Evolutionary conservation across 2,329 filamentous ascomycete species (phyloP).

Genomic region (Fusarium camptoceras): DNA sequence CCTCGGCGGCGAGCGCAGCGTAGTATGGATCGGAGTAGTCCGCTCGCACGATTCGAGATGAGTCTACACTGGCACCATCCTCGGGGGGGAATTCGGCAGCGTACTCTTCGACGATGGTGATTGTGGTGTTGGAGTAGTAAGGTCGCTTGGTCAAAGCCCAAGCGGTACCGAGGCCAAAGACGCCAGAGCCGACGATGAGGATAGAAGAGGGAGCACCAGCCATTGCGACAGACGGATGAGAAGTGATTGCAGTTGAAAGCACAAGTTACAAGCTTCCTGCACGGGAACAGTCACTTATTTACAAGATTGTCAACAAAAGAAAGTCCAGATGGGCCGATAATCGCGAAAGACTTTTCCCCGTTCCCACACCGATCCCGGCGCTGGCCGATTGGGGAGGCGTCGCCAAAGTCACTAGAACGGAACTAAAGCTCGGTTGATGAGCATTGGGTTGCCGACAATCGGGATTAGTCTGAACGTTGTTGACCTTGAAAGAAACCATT

Average conservation of each 20-base stretch:
- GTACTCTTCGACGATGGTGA: constrained; percentile 71
- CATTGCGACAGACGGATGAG: constrained; percentile 43
- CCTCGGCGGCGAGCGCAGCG: constrained; percentile 76
- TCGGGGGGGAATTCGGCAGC: constrained; percentile 68
- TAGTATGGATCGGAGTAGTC: constrained; percentile 89
- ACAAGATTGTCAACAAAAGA: constrained; percentile 12
- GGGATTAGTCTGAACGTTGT: constrained; percentile 24
- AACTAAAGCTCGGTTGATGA: constrained; percentile 32
- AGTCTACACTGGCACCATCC: constrained; percentile 71
- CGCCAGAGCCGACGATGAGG: constrained; percentile 76
- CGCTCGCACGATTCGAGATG: constrained; percentile 71
- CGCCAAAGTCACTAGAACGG: constrained; percentile 11
- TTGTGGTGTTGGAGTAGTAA: constrained; percentile 62
- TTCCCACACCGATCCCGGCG: constrained; percentile 46
- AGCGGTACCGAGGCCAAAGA: constrained; percentile 72
- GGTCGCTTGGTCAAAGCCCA: constrained; percentile 75
- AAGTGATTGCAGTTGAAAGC: constrained; percentile 13
- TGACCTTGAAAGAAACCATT: constrained; percentile 1
- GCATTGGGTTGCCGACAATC: constrained; percentile 35
- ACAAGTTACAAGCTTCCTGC: constrained; percentile 16
- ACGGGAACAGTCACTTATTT: constrained; percentile 26
- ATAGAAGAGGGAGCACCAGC: constrained; percentile 60
- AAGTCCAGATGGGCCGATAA: constrained; percentile 28
- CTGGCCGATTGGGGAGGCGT: constrained; percentile 26
- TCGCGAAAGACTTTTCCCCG: constrained; percentile 37